These are phyloP conservation scores for Coemansia sp. DNA, from an alignment of 192 early-diverging fungal species.

Conservation along the genomic window DNA sequence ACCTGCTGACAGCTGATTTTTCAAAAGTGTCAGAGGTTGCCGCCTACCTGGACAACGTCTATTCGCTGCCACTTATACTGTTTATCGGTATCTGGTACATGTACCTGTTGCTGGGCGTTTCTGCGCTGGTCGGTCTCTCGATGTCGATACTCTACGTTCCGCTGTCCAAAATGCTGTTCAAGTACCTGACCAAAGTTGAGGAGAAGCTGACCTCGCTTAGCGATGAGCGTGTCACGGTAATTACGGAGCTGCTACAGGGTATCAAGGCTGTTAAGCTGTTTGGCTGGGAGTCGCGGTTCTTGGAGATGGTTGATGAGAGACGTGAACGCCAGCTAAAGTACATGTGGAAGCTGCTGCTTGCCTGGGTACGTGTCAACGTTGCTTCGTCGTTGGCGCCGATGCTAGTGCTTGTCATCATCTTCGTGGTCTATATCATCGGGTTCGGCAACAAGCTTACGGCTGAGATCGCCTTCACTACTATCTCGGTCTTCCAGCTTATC, in stretches of 20 bases:
- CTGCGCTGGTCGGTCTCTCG: slow-evolving; percentile 77
- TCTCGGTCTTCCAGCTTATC: slow-evolving; percentile 73
- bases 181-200: slow-evolving; percentile 61
- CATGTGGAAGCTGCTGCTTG: slow-evolving; percentile 57
- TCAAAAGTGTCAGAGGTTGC: slow-evolving; percentile 63
- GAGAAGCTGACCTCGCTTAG: slow-evolving; percentile 62
- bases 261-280: slow-evolving; percentile 94
- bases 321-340: slow-evolving; percentile 69
- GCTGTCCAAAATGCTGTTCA: slow-evolving; percentile 58
- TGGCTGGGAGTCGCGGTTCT: slow-evolving; percentile 79
- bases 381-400: slow-evolving; percentile 66
- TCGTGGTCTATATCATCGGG: slow-evolving; percentile 64
- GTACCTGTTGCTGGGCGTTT: slow-evolving; percentile 75
- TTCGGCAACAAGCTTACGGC: slow-evolving; percentile 63
- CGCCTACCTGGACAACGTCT: slow-evolving; percentile 64
- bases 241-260: slow-evolving; percentile 86
- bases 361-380: slow-evolving; percentile 59
- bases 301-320: slow-evolving; percentile 63
- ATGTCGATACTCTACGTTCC: slow-evolving; percentile 68
- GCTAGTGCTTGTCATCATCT: slow-evolving; percentile 64
- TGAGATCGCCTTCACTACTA: slow-evolving; percentile 71
- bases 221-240: slow-evolving; percentile 76
- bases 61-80: slow-evolving; percentile 66
- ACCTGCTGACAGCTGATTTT: slow-evolving; percentile 74
- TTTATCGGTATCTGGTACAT: slow-evolving; percentile 70